Percentiles rank a stretch among this genome's conserved stretches.
These are phyloP conservation scores for Aurinia saxatilis DNA, from an alignment of 345 rosid species.

Conservation along the genomic window DNA sequence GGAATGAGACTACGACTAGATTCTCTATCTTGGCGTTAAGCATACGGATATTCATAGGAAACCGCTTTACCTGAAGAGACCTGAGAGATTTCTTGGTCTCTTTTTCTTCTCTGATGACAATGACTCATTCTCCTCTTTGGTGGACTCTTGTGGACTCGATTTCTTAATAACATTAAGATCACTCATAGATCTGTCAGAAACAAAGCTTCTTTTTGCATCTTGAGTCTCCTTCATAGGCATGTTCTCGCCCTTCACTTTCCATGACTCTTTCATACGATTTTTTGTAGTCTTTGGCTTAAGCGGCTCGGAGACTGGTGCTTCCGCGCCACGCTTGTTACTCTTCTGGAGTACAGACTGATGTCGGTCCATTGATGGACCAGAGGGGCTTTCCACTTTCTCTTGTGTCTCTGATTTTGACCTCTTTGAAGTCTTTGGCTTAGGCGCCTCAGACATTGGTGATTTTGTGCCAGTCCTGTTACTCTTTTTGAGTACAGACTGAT, in stretches of 20 bases:
- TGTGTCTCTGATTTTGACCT: slow-evolving; percentile 8
- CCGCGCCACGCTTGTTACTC: slow-evolving; percentile 4
- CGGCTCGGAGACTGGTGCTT: slow-evolving; percentile 4
- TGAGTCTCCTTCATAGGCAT: background rate
- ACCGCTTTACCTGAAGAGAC: slow-evolving; percentile 36
- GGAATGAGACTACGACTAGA: too few species aligned
- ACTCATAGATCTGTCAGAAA: slow-evolving; percentile 12
- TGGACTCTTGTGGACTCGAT: background rate
- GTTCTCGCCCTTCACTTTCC: background rate
- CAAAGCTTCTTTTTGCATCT: background rate
- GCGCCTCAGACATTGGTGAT: slow-evolving; percentile 3
- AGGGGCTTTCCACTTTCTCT: background rate
- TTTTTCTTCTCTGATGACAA: slow-evolving; percentile 13
- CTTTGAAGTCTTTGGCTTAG: slow-evolving; percentile 8
- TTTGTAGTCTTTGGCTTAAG: slow-evolving; percentile 3
- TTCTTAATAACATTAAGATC: slow-evolving; percentile 16
- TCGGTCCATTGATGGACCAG: background rate
- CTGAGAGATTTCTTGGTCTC: slow-evolving; percentile 26
- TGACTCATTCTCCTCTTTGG: slow-evolving; percentile 16
- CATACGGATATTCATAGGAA: background rate
- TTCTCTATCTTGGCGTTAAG: background rate
- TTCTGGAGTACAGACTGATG: background rate
- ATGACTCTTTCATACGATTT: slow-evolving; percentile 14
- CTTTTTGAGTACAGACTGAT: background rate
- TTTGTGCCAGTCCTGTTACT: slow-evolving; percentile 1